Evolutionary conservation across 345 rosid species (phyloP), one percentile per base, ranked within the genome.

Genomic region (Tarenaya hassleriana): DNA sequence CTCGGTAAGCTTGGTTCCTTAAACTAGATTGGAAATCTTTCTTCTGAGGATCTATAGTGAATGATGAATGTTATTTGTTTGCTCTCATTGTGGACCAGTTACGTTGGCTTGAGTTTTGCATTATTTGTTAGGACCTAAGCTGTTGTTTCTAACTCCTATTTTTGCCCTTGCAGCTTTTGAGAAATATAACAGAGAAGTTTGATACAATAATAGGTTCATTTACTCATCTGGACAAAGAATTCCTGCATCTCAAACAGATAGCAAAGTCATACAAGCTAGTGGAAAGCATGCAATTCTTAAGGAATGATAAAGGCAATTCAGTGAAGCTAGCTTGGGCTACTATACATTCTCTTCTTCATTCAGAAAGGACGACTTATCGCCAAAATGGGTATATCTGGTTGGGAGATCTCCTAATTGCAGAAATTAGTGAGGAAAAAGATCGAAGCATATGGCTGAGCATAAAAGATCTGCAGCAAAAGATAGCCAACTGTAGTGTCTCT

Each of bases 351-450:
- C 98, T 92, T 66, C 86, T 92, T 69, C 98, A 88, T 68, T 92
- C 97, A 29, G 87, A 81, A 61, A 83, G 90, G 61, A 72, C 74
- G 60, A 70, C 84, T 12, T 88, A 70, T 58, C 85, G 88, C 62
- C 94, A 67, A 67, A 92, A 85, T 77, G 98, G 97, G 50, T 85
- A 79, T 70, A 79, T 81, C 60, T 88, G 98, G 98, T 72, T 92
- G 63, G 86, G 95, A 16, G 95, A 92, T 74, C 74, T 92, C 75
- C 88, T 92, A 55, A 83, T 83, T 63, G 80, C 88, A 0, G 98
- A 92, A 80, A 92, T 92, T 56, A 83, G 79, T 49, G 85, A 75
- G 67, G 83, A 76, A 64, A 78, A 68, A 52, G 70, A 75, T 61
- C 71, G 75, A 21, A 63, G 73, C 65, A 70, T 92, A 66, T 81